Evolutionary conservation across 257 asterid species (phyloP).

Genomic region (Plantago major): DNA sequence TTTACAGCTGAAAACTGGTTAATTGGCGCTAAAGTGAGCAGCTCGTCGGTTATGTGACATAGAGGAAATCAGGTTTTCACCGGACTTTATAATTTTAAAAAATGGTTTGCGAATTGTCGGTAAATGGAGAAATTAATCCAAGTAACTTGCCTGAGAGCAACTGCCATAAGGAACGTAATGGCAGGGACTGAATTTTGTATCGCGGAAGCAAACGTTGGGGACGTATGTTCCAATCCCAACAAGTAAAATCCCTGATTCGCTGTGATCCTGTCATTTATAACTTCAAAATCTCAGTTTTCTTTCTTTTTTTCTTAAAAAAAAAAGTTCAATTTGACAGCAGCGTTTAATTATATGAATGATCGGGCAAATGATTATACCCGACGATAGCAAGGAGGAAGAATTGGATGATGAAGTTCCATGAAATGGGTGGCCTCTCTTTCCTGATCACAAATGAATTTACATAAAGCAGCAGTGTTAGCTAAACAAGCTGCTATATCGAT

Average conservation of each 20-base stretch:
- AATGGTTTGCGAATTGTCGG: too few relatives aligned
- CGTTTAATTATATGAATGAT: neutral
- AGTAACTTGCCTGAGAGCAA: constrained; percentile 54
- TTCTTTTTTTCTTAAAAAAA: neutral
- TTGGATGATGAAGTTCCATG: constrained; percentile 59
- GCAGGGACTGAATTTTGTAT: constrained; percentile 98
- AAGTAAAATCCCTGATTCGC: constrained; percentile 96
- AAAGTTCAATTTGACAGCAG: too few relatives aligned
- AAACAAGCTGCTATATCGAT: too few relatives aligned
- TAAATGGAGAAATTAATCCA: neutral
- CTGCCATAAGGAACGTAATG: constrained; percentile 93
- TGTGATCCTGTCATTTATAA: constrained; percentile 51
- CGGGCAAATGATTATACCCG: constrained; percentile 45
- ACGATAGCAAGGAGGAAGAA: constrained; percentile 91
- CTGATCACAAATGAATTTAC: constrained; percentile 34
- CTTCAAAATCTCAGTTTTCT: neutral
- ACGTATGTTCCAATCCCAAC: constrained; percentile 89
- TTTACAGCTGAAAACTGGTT: too few relatives aligned
- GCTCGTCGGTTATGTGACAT: neutral
- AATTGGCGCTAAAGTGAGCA: neutral
- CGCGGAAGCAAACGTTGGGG: constrained; percentile 97
- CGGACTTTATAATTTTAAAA: neutral
- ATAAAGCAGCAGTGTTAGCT: neutral
- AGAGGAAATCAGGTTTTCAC: neutral
- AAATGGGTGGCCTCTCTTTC: constrained; percentile 87